phyloP scores from a whole-genome alignment of 257 asterid genomes.

The Striga asiatica region DNA sequence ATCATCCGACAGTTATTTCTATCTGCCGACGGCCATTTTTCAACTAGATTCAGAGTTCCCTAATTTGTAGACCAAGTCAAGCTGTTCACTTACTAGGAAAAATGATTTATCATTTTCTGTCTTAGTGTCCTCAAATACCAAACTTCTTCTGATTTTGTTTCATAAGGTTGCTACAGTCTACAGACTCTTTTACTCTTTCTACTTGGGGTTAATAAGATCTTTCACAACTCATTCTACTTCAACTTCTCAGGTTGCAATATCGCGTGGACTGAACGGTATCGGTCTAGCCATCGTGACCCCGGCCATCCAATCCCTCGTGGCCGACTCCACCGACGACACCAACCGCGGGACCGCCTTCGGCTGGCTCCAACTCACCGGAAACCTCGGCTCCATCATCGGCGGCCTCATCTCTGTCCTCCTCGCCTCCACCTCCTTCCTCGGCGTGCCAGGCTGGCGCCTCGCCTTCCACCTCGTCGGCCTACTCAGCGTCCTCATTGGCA shows the following conservation, averaged over 20 bases:
- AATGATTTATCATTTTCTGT: too few relatives aligned
- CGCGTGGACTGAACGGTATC: conserved; percentile 80
- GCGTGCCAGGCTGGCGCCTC: conserved; percentile 84
- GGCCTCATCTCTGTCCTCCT: conserved; percentile 49
- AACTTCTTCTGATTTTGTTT: too few relatives aligned
- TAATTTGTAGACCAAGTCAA: too few relatives aligned
- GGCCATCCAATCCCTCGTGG: conserved; percentile 76
- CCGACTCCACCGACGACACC: conserved; percentile 71
- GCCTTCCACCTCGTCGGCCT: conserved; percentile 69
- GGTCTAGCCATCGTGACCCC: conserved; percentile 90
- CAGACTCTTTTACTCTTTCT: conserved; percentile 51
- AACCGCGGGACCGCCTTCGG: conserved; percentile 92
- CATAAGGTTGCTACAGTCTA: too few relatives aligned
- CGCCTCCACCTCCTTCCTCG: conserved; percentile 58
- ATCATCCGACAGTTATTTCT: too few relatives aligned
- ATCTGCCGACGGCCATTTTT: too few relatives aligned
- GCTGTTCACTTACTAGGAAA: too few relatives aligned
- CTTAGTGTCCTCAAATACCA: too few relatives aligned
- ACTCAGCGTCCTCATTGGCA: conserved; percentile 53
- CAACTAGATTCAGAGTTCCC: too few relatives aligned
- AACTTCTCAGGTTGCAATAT: conserved; percentile 76
- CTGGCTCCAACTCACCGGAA: conserved; percentile 61
- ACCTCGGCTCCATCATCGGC: conserved; percentile 67
- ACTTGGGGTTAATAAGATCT: too few relatives aligned
- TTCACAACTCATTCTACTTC: too few relatives aligned